These are phyloP conservation scores for Leucocoprinus sp. DNA, from an alignment of 768 basidiomycete genomes.

Conservation along the genomic window DNA sequence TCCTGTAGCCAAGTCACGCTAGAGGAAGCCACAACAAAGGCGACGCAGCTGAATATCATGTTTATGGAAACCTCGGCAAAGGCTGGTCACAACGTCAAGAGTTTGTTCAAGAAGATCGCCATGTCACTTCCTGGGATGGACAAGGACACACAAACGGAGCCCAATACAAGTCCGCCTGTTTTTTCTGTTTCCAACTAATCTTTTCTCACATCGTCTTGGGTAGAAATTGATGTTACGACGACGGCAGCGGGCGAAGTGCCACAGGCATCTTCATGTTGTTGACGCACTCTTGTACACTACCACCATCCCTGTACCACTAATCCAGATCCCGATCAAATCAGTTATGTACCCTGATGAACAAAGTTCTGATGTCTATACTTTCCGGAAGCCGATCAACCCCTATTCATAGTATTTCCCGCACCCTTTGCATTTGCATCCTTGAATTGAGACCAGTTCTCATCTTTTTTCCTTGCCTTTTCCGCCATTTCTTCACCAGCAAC, in stretches of 20 bases:
- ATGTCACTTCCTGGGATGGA: slow-evolving; percentile 97
- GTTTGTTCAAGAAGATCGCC: slow-evolving; percentile 98
- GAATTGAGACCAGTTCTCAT: slow-evolving; percentile 87
- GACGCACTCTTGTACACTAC: slow-evolving; percentile 18
- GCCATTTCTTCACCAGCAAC: slow-evolving; percentile 52
- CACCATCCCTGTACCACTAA: slow-evolving; percentile 10
- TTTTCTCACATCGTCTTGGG: slow-evolving; percentile 6
- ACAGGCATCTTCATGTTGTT: slow-evolving; percentile 86
- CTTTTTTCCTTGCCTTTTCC: slow-evolving; percentile 74
- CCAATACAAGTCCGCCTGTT: slow-evolving; percentile 41
- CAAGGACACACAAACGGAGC: slow-evolving; percentile 57
- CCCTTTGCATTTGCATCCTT: slow-evolving; percentile 83
- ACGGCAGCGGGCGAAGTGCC: slow-evolving; percentile 61
- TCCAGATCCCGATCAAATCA: slow-evolving; percentile 14
- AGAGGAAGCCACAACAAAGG: slow-evolving; percentile 90
- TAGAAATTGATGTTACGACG: slow-evolving; percentile 91
- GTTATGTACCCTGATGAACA: slow-evolving; percentile 14
- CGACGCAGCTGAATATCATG: slow-evolving; percentile 88
- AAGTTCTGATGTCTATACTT: slow-evolving; percentile 6
- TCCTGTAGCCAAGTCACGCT: slow-evolving; percentile 87
- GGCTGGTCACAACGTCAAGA: slow-evolving; percentile 98
- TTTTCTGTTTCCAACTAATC: slow-evolving; percentile 5
- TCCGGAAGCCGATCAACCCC: slow-evolving; percentile 44
- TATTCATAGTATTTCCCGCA: slow-evolving; percentile 96
- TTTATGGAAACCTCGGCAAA: slow-evolving; percentile 99